A percentile compares a stretch with the other conserved stretches of the same genome.
Evolutionary conservation across 139 green algal genomes (phyloP).

Genomic region (Haematococcus lacustris): DNA sequence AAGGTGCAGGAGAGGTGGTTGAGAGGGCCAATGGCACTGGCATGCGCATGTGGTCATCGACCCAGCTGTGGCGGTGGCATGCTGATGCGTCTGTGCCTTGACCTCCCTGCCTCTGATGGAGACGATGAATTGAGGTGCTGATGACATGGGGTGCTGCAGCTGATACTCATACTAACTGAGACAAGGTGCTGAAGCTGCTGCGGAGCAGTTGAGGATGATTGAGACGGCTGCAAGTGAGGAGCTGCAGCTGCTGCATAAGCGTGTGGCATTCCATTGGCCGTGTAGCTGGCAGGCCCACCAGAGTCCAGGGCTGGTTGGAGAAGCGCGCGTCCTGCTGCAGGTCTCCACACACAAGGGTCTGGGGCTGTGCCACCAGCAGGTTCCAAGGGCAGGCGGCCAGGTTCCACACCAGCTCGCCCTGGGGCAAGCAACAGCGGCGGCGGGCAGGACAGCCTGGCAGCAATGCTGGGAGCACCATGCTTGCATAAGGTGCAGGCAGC

Average conservation of each 20-base stretch:
- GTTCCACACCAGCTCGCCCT: neutral
- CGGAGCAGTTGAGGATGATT: neutral
- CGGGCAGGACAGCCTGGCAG: neutral
- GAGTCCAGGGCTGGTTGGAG: neutral
- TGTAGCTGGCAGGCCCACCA: neutral
- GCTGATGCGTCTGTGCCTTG: no score
- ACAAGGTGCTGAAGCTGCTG: neutral
- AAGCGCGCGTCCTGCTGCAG: constrained; percentile 9
- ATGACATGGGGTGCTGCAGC: neutral
- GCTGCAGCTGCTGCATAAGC: neutral
- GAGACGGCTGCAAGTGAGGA: neutral
- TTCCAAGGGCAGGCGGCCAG: constrained; percentile 9
- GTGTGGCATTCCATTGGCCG: neutral
- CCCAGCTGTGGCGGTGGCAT: no score
- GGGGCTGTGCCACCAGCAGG: neutral
- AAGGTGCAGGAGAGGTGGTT: no score
- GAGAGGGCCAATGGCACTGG: no score
- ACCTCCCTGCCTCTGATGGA: no score
- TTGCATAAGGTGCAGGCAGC: neutral
- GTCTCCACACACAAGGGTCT: constrained; percentile 9
- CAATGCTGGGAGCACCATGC: neutral
- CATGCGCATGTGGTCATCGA: no score
- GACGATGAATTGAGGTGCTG: neutral
- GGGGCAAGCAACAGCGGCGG: neutral
- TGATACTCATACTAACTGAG: neutral